Conservation (phyloP, 257 asterid genomes). For the Euphrasia confusa region DNA sequence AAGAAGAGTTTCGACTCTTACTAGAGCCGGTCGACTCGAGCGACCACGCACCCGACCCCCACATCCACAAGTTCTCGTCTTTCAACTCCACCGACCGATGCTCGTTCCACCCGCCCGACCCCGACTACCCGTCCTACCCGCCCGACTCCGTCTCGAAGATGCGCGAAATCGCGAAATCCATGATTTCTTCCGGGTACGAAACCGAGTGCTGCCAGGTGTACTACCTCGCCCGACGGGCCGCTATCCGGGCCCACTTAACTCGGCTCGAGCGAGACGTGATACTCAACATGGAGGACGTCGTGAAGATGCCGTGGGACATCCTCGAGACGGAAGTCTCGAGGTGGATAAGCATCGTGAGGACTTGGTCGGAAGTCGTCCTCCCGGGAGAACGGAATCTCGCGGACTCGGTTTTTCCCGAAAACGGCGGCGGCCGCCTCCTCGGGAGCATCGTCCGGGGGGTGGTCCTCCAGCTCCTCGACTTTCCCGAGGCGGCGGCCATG, state of each 20-base stretch:
- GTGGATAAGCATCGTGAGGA: conserved; percentile 55
- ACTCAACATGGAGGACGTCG: conserved; percentile 62
- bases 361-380: conserved; percentile 41
- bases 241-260: conserved; percentile 43
- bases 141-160: conserved; percentile 35
- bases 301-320: conserved; percentile 58
- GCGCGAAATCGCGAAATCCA: conserved; percentile 47
- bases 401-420: conserved; percentile 45
- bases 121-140: conserved; percentile 44
- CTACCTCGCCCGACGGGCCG: conserved; percentile 48
- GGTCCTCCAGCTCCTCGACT: conserved; percentile 71
- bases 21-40: conserved; percentile 41
- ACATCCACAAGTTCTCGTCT: conserved; percentile 26
- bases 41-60: not conserved
- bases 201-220: conserved; percentile 66
- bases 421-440: conserved; percentile 28
- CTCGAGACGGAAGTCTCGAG: conserved; percentile 60
- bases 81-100: conserved; percentile 27
- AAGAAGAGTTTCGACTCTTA: conserved; percentile 56
- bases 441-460: conserved; percentile 52
- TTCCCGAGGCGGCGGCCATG: conserved; percentile 69
- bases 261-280: conserved; percentile 53
- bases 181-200: conserved; percentile 74
- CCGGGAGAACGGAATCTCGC: conserved; percentile 59
- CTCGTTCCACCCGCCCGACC: conserved; percentile 7